Base-by-base conservation (phyloP, 148 eudicot species). In the Chenopodium suecicum region DNA sequence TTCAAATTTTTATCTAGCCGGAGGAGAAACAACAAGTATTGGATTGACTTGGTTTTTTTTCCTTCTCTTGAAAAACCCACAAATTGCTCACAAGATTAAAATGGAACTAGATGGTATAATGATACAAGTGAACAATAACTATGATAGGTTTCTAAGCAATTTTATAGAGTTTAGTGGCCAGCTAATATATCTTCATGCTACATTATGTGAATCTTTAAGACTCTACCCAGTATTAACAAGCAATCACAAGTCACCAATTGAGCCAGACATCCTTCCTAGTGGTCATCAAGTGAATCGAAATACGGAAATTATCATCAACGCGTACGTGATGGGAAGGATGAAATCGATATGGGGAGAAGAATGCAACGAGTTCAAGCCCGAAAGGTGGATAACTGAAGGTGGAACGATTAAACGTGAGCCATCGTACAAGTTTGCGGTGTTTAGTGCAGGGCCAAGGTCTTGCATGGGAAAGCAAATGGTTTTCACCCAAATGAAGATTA, bases 191-290 rank as follows among this genome's bases (percentile, higher is more conserved):
- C 67, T 89, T 54, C 89, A 89, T 64, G 90, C 77, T 13, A 86
- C 88, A 27, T 14, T 89, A 27, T 87, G 88, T 78, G 91, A 89
- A 74, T 46, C 88, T 11, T 23, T 89, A 48, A 87, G 89, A 79
- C 76, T 89, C 44, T 87, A 89, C 31, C 91, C 91, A 44, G 86
- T 90, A 4, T 86, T 87, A 6, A 81, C 83, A 14, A 84, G 86
- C 29, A 76, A 87, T 34, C 76, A 75, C 37, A 89, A 89, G 84
- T 34, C 37, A 34, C 37, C 37, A 34, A 34, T 3, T 34, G 4
- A 34, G 37, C 37, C 37, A 34, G 37, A 34, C 37, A 34, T 0
- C 37, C 37, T 34, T 34, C 5, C 37, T 34, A 34, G 37, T 34
- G 37, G 37, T 34, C 37, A 34, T 34, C 3, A 34, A 34, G 37